Evolutionary conservation across 768 basidiomycete species (phyloP), one percentile per base, ranked within the genome.

Genomic region (Lyophyllum decastes): DNA sequence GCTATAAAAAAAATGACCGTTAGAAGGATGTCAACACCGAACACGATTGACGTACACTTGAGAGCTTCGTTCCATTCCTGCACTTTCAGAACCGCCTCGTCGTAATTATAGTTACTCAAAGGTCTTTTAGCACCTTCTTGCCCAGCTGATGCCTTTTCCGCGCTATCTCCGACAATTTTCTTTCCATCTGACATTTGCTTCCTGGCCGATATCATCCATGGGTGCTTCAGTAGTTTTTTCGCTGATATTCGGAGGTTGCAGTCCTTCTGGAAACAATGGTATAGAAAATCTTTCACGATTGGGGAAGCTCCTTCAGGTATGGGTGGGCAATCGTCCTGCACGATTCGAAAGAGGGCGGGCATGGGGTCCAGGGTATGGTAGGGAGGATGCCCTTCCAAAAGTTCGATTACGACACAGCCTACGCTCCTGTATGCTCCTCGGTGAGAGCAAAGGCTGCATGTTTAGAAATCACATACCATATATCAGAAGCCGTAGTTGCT

Each of bases 31-130:
- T 57, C 56, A 16, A 54, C 24, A 38, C 14, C 64, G 57, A 49
- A 19, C 3, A 34, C 41, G 34, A 11, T 51, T 63, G 45, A 72
- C 73, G 50, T 70, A 95, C 93, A 94, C 73, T 92, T 94, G 57
- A 98, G 76, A 0, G 95, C 96, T 70, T 98, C 93, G 66, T 99
- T 99, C 95, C 96, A 99, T 72, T 98, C 94, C 72, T 98, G 96
- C 24, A 99, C 96, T 70, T 92, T 88, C 64, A 94, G 78, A 33
- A 99, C 92, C 19, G 92, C 94, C 66, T 98, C 93, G 62, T 98
- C 94, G 65, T 89, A 97, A 67, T 92, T 92, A 68, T 91, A 93
- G 66, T 92, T 94, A 66, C 86, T 87, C 49, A 77, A 57, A 12
- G 88, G 86, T 55, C 78, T 68, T 67, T 72, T 71, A 26, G 70